These are phyloP conservation scores for Colletotrichum tropicale DNA, from an alignment of 2,329 filamentous ascomycete genomes.

Conservation along the genomic window DNA sequence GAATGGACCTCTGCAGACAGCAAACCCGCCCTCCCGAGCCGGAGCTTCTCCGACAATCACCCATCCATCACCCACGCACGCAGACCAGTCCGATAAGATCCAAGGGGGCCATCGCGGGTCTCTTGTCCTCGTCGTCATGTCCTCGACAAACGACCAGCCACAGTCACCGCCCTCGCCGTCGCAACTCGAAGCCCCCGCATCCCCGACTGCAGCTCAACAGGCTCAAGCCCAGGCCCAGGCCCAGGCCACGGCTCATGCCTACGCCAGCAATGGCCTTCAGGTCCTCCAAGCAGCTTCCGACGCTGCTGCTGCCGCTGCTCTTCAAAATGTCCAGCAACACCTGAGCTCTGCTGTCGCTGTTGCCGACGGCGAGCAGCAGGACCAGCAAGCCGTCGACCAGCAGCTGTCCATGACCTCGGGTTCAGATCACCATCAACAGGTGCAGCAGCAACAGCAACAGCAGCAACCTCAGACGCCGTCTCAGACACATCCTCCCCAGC, in stretches of 20 bases:
- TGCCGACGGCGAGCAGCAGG: conserved; percentile 17
- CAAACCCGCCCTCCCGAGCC: conserved; percentile 22
- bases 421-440: neutral
- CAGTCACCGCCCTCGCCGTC: neutral
- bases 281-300: conserved; percentile 51
- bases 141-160: neutral
- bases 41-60: conserved; percentile 49
- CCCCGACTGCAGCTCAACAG: neutral
- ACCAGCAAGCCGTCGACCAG: neutral
- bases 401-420: neutral
- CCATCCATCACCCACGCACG: conserved; percentile 30
- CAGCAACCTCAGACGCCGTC: conserved; percentile 16
- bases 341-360: conserved; percentile 27
- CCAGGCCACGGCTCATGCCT: conserved; percentile 40
- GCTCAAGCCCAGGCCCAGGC: conserved; percentile 7
- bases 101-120: neutral
- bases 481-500: conserved; percentile 15
- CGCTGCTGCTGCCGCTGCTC: conserved; percentile 39
- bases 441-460: conserved; percentile 14
- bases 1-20: neutral
- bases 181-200: neutral
- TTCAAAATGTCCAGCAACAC: conserved; percentile 39
- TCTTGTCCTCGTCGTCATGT: neutral
- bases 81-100: neutral
- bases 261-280: conserved; percentile 50